These are phyloP conservation scores for Candida albicans DNA, from an alignment of 1,139 yeast genomes.

Conservation along the genomic window DNA sequence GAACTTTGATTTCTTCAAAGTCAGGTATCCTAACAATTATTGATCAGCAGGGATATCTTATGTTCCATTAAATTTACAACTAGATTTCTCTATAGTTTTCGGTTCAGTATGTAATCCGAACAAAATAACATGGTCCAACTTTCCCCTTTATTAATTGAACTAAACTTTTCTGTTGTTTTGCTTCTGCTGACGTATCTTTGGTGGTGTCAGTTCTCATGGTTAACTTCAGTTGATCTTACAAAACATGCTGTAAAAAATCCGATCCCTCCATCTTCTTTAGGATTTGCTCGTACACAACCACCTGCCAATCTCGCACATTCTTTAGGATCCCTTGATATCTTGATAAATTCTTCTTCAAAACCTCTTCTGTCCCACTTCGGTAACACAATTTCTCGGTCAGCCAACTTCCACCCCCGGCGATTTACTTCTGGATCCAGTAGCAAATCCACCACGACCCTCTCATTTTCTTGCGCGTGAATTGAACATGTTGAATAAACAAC, in stretches of 20 bases:
- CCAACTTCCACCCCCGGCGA: slow-evolving; percentile 72
- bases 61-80: too few species aligned
- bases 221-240: slow-evolving; percentile 24
- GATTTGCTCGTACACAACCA: slow-evolving; percentile 82
- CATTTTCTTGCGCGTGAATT: slow-evolving; percentile 90
- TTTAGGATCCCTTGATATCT: slow-evolving; percentile 45
- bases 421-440: slow-evolving; percentile 62
- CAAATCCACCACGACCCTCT: slow-evolving; percentile 79
- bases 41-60: too few species aligned
- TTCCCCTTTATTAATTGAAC: too few species aligned
- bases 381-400: slow-evolving; percentile 60
- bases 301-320: slow-evolving; percentile 62
- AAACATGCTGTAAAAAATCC: slow-evolving; percentile 95
- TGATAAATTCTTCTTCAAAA: slow-evolving; percentile 58
- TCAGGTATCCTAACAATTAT: too few species aligned
- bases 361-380: slow-evolving; percentile 91
- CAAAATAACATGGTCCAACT: too few species aligned
- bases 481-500: slow-evolving; percentile 97
- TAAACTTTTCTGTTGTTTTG: slow-evolving; percentile 6
- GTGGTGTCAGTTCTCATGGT: not conserved
- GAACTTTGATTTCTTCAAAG: too few species aligned
- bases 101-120: too few species aligned
- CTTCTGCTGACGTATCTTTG: slow-evolving; percentile 16
- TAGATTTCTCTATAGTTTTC: too few species aligned
- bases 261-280: slow-evolving; percentile 91